Evolutionary conservation across 441 rosid species (phyloP).

Genomic region (California macrophylla): DNA sequence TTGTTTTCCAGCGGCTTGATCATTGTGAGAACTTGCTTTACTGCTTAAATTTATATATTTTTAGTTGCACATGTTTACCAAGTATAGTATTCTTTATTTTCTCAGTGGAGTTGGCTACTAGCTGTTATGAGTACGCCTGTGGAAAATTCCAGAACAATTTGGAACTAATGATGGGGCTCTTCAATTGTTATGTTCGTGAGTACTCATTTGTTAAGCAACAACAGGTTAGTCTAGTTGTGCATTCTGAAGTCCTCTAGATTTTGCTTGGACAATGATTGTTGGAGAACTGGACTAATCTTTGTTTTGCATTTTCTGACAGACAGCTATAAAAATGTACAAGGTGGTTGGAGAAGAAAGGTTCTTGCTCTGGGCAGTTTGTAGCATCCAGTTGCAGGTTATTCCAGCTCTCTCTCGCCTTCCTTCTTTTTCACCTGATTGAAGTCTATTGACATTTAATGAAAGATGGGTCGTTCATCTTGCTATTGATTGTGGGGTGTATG

Average conservation of each 20-base stretch:
- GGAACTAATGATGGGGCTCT: slow-evolving; percentile 95
- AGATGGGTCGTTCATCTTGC: neutral
- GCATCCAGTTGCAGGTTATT: slow-evolving; percentile 92
- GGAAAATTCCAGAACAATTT: slow-evolving; percentile 65
- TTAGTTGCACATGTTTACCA: neutral
- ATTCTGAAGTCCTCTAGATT: neutral
- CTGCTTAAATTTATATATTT: neutral
- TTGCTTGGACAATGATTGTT: slow-evolving; percentile 6
- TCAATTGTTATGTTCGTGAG: slow-evolving; percentile 91
- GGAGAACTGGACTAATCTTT: slow-evolving; percentile 11
- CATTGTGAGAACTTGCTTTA: slow-evolving; percentile 44
- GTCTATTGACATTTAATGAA: neutral
- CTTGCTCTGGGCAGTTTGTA: slow-evolving; percentile 98
- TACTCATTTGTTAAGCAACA: slow-evolving; percentile 95
- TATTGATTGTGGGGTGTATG: neutral
- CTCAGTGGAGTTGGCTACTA: slow-evolving; percentile 88
- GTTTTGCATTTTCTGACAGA: slow-evolving; percentile 45
- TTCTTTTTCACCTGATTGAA: neutral
- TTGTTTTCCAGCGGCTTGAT: slow-evolving; percentile 86
- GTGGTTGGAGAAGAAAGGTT: slow-evolving; percentile 86
- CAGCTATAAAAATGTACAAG: slow-evolving; percentile 96
- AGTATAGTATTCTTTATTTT: slow-evolving; percentile 10
- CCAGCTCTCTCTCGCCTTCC: slow-evolving; percentile 1
- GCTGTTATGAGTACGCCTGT: slow-evolving; percentile 85
- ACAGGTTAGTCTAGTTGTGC: slow-evolving; percentile 48